Evolutionary conservation across 2,329 filamentous ascomycete genomes (phyloP).

Genomic region (Clarireedia hainanense): DNA sequence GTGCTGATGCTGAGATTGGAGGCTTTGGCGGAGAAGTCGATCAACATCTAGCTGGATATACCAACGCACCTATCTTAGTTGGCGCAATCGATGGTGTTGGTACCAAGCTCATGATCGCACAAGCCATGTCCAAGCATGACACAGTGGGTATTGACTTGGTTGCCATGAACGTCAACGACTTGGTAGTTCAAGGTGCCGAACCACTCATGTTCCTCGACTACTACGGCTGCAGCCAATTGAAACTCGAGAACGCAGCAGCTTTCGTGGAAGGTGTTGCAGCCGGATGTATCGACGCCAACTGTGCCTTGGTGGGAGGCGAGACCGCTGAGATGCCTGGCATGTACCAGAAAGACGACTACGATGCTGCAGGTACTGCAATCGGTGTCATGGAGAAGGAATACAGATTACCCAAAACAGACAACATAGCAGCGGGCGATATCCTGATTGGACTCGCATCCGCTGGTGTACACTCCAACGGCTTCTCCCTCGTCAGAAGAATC

Average conservation of each 20-base stretch:
- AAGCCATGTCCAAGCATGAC: conserved; percentile 80
- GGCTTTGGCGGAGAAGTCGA: conserved; percentile 90
- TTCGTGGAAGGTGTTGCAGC: conserved; percentile 88
- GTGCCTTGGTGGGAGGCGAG: conserved; percentile 91
- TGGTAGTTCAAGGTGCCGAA: conserved; percentile 91
- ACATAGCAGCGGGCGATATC: conserved; percentile 76
- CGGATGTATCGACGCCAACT: conserved; percentile 77
- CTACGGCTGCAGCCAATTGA: conserved; percentile 86
- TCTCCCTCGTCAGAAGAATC: conserved; percentile 90
- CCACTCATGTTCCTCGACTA: conserved; percentile 97
- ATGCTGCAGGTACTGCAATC: conserved; percentile 83
- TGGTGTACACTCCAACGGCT: conserved; percentile 93
- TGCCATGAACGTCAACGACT: conserved; percentile 80
- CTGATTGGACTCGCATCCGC: conserved; percentile 78
- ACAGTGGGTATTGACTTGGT: conserved; percentile 96
- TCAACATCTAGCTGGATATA: conserved; percentile 66
- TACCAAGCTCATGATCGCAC: conserved; percentile 94
- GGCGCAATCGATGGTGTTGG: conserved; percentile 94
- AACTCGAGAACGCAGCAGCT: conserved; percentile 67
- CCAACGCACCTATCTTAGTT: conserved; percentile 72
- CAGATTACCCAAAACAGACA: conserved; percentile 66
- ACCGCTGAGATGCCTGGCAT: conserved; percentile 98
- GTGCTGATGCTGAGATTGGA: conserved; percentile 75
- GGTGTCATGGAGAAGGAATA: conserved; percentile 66
- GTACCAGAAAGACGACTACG: conserved; percentile 77